Base-by-base conservation (phyloP, 1,284 basidiomycete species). In the Tilletia walkeri region DNA sequence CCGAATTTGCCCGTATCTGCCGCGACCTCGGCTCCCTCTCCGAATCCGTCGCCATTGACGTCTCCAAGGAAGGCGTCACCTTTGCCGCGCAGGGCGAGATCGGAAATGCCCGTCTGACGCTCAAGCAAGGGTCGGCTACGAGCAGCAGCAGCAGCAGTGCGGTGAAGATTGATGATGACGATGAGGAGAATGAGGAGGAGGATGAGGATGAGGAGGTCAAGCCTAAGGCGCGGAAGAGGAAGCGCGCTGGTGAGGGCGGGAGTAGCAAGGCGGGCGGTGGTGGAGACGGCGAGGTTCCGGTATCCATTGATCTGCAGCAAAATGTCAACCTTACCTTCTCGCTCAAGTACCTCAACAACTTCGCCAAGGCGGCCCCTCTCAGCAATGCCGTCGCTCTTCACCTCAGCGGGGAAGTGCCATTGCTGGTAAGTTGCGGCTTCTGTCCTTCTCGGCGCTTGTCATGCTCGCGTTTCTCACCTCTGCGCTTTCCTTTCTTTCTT, bases 341-440 rank as follows among this genome's bases (percentile, higher is more conserved):
- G 48, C 88, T 98, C 81, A 98, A 99, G 85, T 99, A 99, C 86
- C 89, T 99, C 39, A 89, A 92, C 84, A 97, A 97, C 87, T 99
- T 99, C 84, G 90, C 94, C 72, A 99, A 98, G 88, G 93, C 92
- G 73, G 87, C 91, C 0, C 88, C 90, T 20, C 86, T 99, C 49
- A 89, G 90, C 16, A 88, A 87, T 74, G 88, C 87, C 36, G 92
- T 94, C 49, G 88, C 79, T 67, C 77, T 85, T 63, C 78, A 84
- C 74, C 78, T 78, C 76, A 75, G 70, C 67, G 76, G 79, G 72
- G 80, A 82, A 63, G 77, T 81, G 9, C 77, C 77, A 20, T 73
- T 80, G 1, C 66, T 79, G 54, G 76, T 76, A 65, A 68, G 73
- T 70, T 3, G 3, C 16, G 12, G 3, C 34, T 4, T 49, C 48